Evolutionary conservation across 1,284 basidiomycete species (phyloP), one percentile per base, ranked within the genome.

Genomic region (Neonothopanus nambi): DNA sequence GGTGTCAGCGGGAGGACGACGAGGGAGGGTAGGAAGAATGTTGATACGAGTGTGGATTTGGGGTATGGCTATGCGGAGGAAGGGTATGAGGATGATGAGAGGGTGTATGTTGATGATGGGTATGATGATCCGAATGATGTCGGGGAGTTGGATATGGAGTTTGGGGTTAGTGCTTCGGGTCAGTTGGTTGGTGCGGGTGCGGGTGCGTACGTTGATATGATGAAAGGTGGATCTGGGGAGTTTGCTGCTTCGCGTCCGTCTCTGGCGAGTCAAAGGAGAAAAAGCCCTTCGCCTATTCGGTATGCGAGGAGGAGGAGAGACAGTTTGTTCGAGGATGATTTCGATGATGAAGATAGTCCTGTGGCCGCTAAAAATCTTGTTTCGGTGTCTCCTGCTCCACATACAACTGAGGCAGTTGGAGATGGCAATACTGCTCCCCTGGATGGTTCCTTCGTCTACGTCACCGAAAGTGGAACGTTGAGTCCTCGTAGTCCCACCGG

Each of bases 91-190:
- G 55, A 57, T 46, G 55, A 57, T 21, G 55, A 57, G 18, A 42
- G 55, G 23, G 55, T 57, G 15, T 57, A 57, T 42, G 43, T 57
- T 28, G 55, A 57, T 46, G 55, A 57, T 28, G 55, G 55, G 9
- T 57, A 51, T 44, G 46, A 49, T 42, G 55, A 46, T 18, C 54
- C 44, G 12, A 48, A 28, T 52, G 15, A 48, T 39, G 37, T 28
- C 28, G 46, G 40, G 15, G 50, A 38, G n/a, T n/a, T n/a, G 17
- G 48, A 51, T 33, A 42, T 36, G 18, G 46, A 46, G 13, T 43
- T 48, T 28, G 46, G 49, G 6, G 49, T 54, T n/a, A 54, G 45
- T 30, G 52, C 52, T n/a, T 41, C 52, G 9, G 52, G 52, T 7
- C 45, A 47, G 11, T 23, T 42, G 15, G 52, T 54, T 11, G 30